Evolutionary conservation across 1,284 basidiomycete genomes (phyloP).

Genomic region (Microbotryum violaceum): DNA sequence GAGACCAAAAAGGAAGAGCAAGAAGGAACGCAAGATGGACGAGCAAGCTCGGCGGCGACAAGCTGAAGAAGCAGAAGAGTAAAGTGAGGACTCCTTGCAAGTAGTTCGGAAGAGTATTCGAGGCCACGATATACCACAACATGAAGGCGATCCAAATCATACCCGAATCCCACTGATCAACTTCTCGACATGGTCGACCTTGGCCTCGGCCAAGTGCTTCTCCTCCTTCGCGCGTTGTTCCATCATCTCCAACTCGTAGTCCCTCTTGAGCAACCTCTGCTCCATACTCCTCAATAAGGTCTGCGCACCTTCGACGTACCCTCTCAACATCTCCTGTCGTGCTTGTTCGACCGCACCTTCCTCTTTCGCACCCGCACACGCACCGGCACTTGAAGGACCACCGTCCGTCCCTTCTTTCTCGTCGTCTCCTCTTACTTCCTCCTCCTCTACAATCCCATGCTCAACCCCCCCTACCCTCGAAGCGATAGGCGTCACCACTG

Average conservation of each 20-base stretch:
- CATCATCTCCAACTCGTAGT: slow-evolving; percentile 14
- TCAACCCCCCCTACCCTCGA: too few species aligned
- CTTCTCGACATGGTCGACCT: slow-evolving; percentile 4
- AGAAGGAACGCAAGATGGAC: slow-evolving; percentile 4
- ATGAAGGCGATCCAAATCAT: too few species aligned
- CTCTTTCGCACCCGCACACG: too few species aligned
- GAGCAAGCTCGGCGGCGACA: neutral
- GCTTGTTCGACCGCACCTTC: slow-evolving; percentile 1
- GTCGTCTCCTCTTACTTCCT: neutral
- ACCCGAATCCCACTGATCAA: neutral
- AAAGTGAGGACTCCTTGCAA: too few species aligned
- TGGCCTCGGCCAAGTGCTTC: neutral
- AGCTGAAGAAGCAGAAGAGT: too few species aligned
- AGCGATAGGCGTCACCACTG: too few species aligned
- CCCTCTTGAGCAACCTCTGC: slow-evolving; percentile 19
- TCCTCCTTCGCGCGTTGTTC: slow-evolving; percentile 22
- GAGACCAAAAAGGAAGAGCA: slow-evolving; percentile 1
- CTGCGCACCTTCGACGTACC: slow-evolving; percentile 25
- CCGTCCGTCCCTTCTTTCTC: neutral
- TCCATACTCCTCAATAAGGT: slow-evolving; percentile 23
- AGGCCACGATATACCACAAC: too few species aligned
- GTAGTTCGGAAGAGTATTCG: too few species aligned
- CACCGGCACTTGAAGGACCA: neutral
- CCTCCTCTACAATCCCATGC: neutral
- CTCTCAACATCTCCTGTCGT: neutral